phyloP scores from a whole-genome alignment of 306 rosid species.

The Dicorynia guianensis region DNA sequence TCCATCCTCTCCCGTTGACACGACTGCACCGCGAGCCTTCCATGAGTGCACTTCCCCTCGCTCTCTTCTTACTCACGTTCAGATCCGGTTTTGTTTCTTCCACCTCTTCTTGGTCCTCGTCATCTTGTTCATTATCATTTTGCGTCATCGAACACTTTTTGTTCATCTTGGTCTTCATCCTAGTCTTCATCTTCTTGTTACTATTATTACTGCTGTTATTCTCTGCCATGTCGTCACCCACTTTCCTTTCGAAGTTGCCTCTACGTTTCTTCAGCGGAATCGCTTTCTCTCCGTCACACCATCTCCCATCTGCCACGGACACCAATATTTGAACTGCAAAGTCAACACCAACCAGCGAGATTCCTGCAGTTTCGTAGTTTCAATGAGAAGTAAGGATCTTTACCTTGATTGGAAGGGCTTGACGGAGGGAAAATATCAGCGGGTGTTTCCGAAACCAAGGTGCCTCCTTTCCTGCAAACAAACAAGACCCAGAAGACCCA shows the following conservation, averaged over 20 bases:
- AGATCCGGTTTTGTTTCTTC: conserved; percentile 21
- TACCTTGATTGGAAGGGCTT: conserved; percentile 62
- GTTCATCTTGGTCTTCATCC: conserved; percentile 51
- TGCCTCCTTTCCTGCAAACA: conserved; percentile 54
- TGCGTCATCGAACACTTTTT: conserved; percentile 44
- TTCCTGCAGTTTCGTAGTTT: neutral
- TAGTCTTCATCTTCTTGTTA: conserved; percentile 36
- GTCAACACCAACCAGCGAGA: neutral
- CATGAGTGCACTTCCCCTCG: conserved; percentile 66
- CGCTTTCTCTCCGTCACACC: conserved; percentile 69
- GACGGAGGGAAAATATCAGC: conserved; percentile 48
- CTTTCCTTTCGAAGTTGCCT: conserved; percentile 43
- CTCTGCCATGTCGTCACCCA: neutral
- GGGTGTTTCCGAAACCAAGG: conserved; percentile 46
- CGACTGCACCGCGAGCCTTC: conserved; percentile 99
- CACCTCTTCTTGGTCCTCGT: neutral
- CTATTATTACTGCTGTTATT: conserved; percentile 17
- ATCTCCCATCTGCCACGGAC: conserved; percentile 37
- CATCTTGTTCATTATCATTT: conserved; percentile 24
- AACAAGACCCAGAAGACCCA: conserved; percentile 44
- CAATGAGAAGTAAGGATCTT: neutral
- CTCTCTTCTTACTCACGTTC: conserved; percentile 41
- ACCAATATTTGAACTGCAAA: neutral
- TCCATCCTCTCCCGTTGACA: conserved; percentile 96
- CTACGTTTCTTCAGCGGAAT: conserved; percentile 75